Evolutionary conservation across 2,329 filamentous ascomycete genomes (phyloP), one percentile per base, ranked within the genome.

Genomic region (Paecilomyces sp.): DNA sequence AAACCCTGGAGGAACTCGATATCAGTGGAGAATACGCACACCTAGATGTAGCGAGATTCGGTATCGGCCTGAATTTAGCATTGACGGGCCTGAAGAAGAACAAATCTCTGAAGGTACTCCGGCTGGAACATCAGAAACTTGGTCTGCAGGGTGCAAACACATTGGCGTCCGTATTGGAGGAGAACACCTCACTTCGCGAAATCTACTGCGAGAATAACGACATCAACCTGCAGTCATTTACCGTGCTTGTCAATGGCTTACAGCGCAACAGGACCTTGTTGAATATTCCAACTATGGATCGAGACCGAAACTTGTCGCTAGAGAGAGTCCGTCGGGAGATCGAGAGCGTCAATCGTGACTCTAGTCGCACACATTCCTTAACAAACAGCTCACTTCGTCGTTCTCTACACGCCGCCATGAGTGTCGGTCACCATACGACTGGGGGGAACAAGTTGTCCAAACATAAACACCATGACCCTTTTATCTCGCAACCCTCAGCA

Each of bases 201-300:
- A 79, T 91, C 5, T 81, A 89, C 65, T 90, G 88, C 70, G 87
- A 88, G 62, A 85, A 88, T 70, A 91, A 91, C 67, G 85, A 86
- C 58, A 88, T 89, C 58, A 86, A 86, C 54, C 77, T 89, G n/a
- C 85, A 87, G 63, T 87, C 85, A 1, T 87, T 89, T 63, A 89
- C 86, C 0, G 85, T 87, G 57, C 75, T 89, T 6, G 85, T 90
- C 56, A 88, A 90, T 66, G 82, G 86, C 18, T 74, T 90, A n/a
- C 81, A 87, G 61, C 82, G 81, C 51, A 91, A 91, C 66, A 82
- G 80, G 2, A 83, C 82, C 0, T 71, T 90, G 1, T 70, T 88
- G 13, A 82, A 82, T 64, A 79, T 90, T 34, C 86, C 88, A 5
- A 76, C 75, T 9, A 87, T 90, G 83, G 79, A 82, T 36, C 79